Base-by-base conservation (phyloP, 2,329 filamentous ascomycete species). In the Lizonia empirigonia region DNA sequence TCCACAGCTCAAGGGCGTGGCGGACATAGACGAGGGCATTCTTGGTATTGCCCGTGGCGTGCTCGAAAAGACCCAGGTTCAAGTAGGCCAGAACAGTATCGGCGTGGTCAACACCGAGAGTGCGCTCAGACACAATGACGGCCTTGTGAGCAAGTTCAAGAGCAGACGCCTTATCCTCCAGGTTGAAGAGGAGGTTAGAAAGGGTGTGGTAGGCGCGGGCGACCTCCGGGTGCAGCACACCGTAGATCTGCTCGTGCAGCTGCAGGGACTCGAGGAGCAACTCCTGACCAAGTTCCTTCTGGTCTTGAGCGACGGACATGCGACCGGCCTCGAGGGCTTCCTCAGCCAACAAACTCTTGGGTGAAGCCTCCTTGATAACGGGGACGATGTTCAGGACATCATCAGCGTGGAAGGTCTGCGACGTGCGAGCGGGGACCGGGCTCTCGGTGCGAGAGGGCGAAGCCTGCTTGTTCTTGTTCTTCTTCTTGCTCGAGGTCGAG, bases 181-280 rank as follows among this genome's bases (percentile, higher is more conserved):
- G 84, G 73, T 95, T 90, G 76, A 95, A 97, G 78, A 97, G 97
- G 47, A 97, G 82, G 81, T 96, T 96, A 2, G 94, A 96, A 36
- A 99, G 77, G 44, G 89, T 91, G 75, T 96, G 93, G 80, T 99
- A 99, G 22, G 96, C 89, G 58, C 92, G 87, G 37, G 93, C 94
- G 53, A 97, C 93, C 76, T 99, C 94, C 1, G 94, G 92, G 71
- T 99, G 94, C 20, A 99, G 82, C 50, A 97, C 95, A 54, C 94
- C 94, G 68, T 99, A 99, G 62, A 99, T 97, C 75, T 99, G 94
- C 80, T 99, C 94, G 68, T 99, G 93, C 34, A 99, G 80, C 36
- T 94, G 96, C 54, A 99, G 79, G 29, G 92, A 97, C 75, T 99
- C 94, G n/a, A 97, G 79, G 23, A 99, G 83, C 49, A 99, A 83